Percentiles rank a stretch among this genome's conserved stretches.
Conservation (phyloP, 345 rosid species). For the Populus deltoides region DNA sequence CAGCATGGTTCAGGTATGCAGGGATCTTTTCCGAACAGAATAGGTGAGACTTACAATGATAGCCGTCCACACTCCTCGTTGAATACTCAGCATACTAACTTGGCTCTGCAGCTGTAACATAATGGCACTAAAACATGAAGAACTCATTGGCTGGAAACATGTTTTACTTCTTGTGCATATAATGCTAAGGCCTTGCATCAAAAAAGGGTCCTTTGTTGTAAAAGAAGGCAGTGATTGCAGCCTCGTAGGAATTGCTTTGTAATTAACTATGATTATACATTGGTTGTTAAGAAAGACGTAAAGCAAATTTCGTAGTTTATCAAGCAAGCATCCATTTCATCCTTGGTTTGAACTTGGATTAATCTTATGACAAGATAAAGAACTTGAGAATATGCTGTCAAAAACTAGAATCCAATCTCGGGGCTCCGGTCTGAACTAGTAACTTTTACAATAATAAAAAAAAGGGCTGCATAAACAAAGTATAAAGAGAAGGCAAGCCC, state of each 20-base stretch:
- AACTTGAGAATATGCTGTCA: background rate
- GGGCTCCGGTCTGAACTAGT: background rate
- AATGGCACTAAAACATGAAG: background rate
- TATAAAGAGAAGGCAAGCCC: background rate
- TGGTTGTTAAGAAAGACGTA: background rate
- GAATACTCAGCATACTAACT: slow-evolving; percentile 20
- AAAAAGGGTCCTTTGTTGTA: background rate
- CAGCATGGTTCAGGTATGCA: slow-evolving; percentile 4
- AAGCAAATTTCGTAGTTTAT: background rate
- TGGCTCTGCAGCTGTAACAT: slow-evolving; percentile 32
- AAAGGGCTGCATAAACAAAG: background rate
- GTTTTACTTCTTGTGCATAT: background rate
- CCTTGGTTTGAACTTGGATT: background rate
- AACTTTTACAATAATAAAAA: background rate
- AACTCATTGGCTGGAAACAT: no score
- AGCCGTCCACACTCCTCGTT: slow-evolving; percentile 15
- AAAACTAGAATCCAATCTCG: background rate
- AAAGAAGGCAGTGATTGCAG: background rate
- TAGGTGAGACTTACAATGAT: slow-evolving; percentile 11
- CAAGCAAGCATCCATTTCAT: background rate
- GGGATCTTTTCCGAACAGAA: slow-evolving; percentile 4
- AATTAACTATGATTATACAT: background rate
- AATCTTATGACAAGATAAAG: background rate
- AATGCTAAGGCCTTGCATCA: background rate
- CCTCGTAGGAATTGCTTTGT: background rate